A percentile compares a stretch with the other conserved stretches of the same genome.
These are phyloP conservation scores for Amanita molliuscula DNA, from an alignment of 768 basidiomycete genomes.

Conservation along the genomic window DNA sequence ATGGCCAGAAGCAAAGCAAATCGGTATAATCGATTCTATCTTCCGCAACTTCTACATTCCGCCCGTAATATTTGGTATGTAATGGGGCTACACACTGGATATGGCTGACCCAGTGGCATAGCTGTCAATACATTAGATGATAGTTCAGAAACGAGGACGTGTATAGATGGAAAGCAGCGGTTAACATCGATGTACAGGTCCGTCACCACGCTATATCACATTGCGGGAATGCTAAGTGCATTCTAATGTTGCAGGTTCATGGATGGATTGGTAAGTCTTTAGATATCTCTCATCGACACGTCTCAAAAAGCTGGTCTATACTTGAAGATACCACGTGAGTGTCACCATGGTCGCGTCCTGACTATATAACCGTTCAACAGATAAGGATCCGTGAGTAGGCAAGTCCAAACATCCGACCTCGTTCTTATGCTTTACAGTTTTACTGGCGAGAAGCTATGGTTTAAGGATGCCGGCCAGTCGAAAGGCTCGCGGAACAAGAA, in stretches of 20 bases:
- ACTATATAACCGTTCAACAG: slow-evolving; percentile 15
- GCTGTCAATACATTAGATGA: slow-evolving; percentile 46
- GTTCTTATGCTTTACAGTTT: slow-evolving; percentile 14
- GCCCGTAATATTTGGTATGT: slow-evolving; percentile 60
- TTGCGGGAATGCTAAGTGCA: not conserved
- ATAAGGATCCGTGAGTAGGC: slow-evolving; percentile 27
- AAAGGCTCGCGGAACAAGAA: slow-evolving; percentile 12
- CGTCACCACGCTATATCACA: slow-evolving; percentile 12
- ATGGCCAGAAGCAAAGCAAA: slow-evolving; percentile 70
- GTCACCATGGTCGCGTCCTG: slow-evolving; percentile 15
- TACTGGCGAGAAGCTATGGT: slow-evolving; percentile 46
- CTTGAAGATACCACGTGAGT: slow-evolving; percentile 44
- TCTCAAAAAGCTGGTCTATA: slow-evolving; percentile 3
- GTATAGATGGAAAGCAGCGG: slow-evolving; percentile 78
- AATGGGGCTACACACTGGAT: not conserved
- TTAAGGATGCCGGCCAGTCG: slow-evolving; percentile 22
- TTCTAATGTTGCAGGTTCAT: slow-evolving; percentile 44
- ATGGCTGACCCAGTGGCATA: slow-evolving; percentile 7
- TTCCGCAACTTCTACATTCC: slow-evolving; percentile 74
- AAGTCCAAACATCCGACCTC: slow-evolving; percentile 9
- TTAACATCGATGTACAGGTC: slow-evolving; percentile 65
- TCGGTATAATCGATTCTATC: slow-evolving; percentile 67
- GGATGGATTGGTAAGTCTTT: slow-evolving; percentile 46
- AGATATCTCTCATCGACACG: not conserved
- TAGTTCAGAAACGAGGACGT: slow-evolving; percentile 55